These are phyloP conservation scores for Oxyria digyna DNA, from an alignment of 148 eudicot species.

Conservation along the genomic window DNA sequence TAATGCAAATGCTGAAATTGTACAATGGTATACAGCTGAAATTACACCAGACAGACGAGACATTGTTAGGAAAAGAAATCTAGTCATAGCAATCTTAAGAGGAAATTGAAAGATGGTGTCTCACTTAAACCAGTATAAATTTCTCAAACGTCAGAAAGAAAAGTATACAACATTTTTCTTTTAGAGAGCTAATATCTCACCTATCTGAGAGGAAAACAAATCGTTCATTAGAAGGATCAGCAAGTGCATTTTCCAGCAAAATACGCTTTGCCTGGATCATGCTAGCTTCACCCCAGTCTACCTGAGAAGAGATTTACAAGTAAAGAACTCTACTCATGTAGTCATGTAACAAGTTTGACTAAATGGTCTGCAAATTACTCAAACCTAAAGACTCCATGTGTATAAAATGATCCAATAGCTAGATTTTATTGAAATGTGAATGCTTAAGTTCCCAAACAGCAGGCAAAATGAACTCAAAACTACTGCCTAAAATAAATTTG, in stretches of 20 bases:
- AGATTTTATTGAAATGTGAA: not conserved
- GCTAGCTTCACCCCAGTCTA: conserved; percentile 81
- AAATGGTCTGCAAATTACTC: not conserved
- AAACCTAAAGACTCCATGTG: not conserved
- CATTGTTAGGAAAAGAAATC: conserved; percentile 19
- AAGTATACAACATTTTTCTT: not conserved
- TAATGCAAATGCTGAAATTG: conserved; percentile 73
- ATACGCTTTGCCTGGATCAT: conserved; percentile 77
- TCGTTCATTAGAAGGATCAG: conserved; percentile 50
- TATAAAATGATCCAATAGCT: not conserved
- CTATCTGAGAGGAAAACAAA: conserved; percentile 71
- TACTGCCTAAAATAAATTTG: not conserved
- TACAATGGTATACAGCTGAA: conserved; percentile 79
- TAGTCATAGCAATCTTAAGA: too few species aligned
- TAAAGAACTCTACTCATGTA: not conserved
- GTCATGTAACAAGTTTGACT: not conserved
- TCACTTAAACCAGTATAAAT: not conserved
- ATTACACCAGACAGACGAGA: conserved; percentile 14
- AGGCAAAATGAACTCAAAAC: not conserved
- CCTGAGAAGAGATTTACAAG: too few species aligned
- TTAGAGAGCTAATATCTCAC: conserved; percentile 26
- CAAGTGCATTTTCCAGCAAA: conserved; percentile 50
- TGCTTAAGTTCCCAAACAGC: not conserved
- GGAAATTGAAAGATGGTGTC: too few species aligned
- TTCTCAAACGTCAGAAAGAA: not conserved